Percentiles rank a stretch among this genome's conserved stretches.
These are phyloP conservation scores for Domatiomyces globalis DNA, from an alignment of 2,329 filamentous ascomycete species.

Conservation along the genomic window DNA sequence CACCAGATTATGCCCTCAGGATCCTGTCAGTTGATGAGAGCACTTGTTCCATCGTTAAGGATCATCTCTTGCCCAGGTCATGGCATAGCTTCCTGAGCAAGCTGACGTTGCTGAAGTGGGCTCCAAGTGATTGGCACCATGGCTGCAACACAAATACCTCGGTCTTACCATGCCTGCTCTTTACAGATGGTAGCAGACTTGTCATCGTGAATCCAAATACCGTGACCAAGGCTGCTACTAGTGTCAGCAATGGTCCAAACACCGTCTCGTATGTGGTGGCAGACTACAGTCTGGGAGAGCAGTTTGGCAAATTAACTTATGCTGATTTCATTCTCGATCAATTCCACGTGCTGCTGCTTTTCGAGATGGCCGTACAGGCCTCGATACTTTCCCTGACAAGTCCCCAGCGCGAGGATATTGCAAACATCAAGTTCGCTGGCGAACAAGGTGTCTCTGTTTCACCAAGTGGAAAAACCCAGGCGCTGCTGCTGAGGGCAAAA, in stretches of 20 bases:
- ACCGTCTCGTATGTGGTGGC: constrained; percentile 8
- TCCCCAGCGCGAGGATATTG: constrained; percentile 12
- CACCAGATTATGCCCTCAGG: background rate
- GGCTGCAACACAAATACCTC: background rate
- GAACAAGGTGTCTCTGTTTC: constrained; percentile 4
- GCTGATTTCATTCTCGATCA: constrained; percentile 15
- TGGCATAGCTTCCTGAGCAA: background rate
- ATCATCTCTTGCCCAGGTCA: background rate
- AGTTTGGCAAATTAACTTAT: constrained; percentile 10
- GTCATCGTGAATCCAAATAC: constrained; percentile 11
- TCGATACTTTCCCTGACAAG: constrained; percentile 10
- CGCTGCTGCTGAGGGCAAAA: constrained; percentile 11
- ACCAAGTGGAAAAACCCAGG: constrained; percentile 6
- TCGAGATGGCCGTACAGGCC: constrained; percentile 8
- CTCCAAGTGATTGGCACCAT: background rate
- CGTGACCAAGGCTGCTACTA: background rate
- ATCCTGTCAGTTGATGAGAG: background rate
- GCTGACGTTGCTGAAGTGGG: background rate
- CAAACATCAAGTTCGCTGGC: constrained; percentile 13
- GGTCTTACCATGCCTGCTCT: constrained; percentile 6
- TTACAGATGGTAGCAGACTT: constrained; percentile 8
- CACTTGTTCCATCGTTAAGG: background rate
- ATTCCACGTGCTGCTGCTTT: constrained; percentile 12
- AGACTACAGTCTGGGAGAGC: constrained; percentile 12
- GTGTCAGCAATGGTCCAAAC: constrained; percentile 2